Evolutionary conservation across 2,329 filamentous ascomycete species (phyloP).

Genomic region (Clarireedia hainanense): DNA sequence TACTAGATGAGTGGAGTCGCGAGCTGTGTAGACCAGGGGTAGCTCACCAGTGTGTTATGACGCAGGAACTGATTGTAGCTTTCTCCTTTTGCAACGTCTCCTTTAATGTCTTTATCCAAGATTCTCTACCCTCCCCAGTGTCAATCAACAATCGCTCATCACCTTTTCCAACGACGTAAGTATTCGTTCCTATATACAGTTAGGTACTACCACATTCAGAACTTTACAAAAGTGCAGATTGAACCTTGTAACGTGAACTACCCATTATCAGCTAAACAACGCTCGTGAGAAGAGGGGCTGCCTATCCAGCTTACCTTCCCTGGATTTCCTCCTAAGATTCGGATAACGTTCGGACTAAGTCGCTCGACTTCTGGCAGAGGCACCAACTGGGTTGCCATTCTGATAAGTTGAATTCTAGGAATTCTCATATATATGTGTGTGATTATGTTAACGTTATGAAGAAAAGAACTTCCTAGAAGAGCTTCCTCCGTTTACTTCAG

Average conservation of each 20-base stretch:
- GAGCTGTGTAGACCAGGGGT: no score
- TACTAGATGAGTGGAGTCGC: neutral
- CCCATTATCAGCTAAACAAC: conserved; percentile 9
- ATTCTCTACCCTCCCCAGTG: conserved; percentile 68
- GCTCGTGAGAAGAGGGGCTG: neutral
- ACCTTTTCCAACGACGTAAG: conserved; percentile 81
- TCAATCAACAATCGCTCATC: conserved; percentile 72
- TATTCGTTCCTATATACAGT: conserved; percentile 75
- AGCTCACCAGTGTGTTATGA: conserved; percentile 76
- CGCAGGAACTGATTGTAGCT: conserved; percentile 56
- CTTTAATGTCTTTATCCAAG: conserved; percentile 63
- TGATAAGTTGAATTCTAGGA: conserved; percentile 8
- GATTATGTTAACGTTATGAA: neutral
- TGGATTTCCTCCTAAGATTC: conserved; percentile 86
- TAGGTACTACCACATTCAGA: neutral
- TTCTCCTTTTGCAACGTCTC: conserved; percentile 58
- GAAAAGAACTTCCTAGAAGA: neutral
- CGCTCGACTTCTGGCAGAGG: conserved; percentile 63
- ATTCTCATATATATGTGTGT: neutral
- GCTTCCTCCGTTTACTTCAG: neutral
- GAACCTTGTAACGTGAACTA: conserved; percentile 56
- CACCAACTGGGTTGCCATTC: conserved; percentile 27
- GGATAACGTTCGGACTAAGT: conserved; percentile 68
- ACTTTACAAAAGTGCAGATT: conserved; percentile 6
- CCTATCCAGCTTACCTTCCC: conserved; percentile 52